A percentile compares a stretch with the other conserved stretches of the same genome.
These are phyloP conservation scores for Magnusiomyces fungicola DNA, from an alignment of 1,139 yeast genomes.

Conservation along the genomic window DNA sequence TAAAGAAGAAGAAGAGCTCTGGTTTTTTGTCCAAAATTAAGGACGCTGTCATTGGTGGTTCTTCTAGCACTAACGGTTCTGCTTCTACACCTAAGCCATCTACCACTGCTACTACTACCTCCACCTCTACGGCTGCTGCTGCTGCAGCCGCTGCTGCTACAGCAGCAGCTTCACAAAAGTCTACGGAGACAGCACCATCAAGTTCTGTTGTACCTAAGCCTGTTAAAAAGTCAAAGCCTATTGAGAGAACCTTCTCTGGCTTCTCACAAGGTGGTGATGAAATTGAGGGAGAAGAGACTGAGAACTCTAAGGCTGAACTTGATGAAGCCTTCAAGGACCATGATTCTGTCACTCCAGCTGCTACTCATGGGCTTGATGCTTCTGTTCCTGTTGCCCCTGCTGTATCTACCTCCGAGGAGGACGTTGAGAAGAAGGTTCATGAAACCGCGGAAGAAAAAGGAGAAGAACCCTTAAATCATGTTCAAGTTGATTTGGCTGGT, in stretches of 20 bases:
- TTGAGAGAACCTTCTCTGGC: constrained; percentile 15
- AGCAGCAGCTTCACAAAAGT: constrained; percentile 3
- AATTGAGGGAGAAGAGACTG: constrained; percentile 5
- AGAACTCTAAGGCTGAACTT: neutral
- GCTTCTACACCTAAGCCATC: constrained; percentile 1
- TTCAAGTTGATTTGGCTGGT: neutral
- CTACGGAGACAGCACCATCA: constrained; percentile 4
- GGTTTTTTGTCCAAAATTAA: constrained; percentile 5
- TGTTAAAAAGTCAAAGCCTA: neutral
- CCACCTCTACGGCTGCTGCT: constrained; percentile 8
- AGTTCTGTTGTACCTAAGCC: constrained; percentile 5
- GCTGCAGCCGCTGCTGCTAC: constrained; percentile 13
- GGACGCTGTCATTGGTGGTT: neutral
- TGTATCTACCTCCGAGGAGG: neutral
- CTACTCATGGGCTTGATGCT: neutral
- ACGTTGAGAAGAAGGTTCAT: neutral
- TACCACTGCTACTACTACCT: constrained; percentile 4
- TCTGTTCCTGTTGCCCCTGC: neutral
- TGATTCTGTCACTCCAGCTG: neutral
- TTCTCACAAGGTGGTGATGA: constrained; percentile 15
- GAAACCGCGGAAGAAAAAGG: neutral
- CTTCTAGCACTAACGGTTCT: neutral
- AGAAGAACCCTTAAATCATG: neutral
- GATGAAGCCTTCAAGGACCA: neutral
- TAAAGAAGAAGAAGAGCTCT: neutral